phyloP scores from a whole-genome alignment of 306 rosid genomes.

The Macrotyloma uniflorum region DNA sequence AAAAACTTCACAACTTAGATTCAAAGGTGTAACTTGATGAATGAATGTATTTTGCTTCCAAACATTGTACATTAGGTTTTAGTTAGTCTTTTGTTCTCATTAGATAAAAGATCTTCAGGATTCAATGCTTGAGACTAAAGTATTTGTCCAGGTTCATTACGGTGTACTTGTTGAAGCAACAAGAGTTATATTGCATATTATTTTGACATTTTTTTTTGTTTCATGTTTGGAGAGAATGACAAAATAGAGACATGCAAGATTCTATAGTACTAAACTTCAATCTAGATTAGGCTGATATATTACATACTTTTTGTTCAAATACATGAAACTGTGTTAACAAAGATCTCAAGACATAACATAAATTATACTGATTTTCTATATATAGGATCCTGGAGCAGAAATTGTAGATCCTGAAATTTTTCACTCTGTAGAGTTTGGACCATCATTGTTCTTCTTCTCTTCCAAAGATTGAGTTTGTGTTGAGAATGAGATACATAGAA shows the following conservation, averaged over 20 bases:
- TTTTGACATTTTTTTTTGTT: not conserved
- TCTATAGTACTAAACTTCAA: conserved; percentile 20
- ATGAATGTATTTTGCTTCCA: conserved; percentile 8
- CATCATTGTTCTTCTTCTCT: conserved; percentile 5
- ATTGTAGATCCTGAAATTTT: conserved; percentile 29
- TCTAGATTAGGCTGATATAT: conserved; percentile 27
- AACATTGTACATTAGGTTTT: not conserved
- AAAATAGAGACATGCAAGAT: not conserved
- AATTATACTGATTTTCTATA: conserved; percentile 22
- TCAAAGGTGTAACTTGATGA: not conserved
- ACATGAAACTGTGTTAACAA: not conserved
- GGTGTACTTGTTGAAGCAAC: not conserved
- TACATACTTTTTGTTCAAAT: not conserved
- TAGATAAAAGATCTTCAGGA: not conserved
- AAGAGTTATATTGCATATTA: not conserved
- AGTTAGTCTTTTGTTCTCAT: not conserved
- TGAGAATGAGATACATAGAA: conserved; percentile 79
- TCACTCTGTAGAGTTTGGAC: conserved; percentile 8
- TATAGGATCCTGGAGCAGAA: conserved; percentile 38
- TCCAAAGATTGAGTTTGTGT: conserved; percentile 14
- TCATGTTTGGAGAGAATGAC: conserved; percentile 9
- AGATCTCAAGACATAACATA: conserved; percentile 14
- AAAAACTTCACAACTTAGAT: not conserved
- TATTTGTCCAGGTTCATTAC: not conserved
- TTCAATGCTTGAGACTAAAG: not conserved